These are phyloP conservation scores for Claviceps digitariae DNA, from an alignment of 2,329 filamentous ascomycete genomes.

Conservation along the genomic window DNA sequence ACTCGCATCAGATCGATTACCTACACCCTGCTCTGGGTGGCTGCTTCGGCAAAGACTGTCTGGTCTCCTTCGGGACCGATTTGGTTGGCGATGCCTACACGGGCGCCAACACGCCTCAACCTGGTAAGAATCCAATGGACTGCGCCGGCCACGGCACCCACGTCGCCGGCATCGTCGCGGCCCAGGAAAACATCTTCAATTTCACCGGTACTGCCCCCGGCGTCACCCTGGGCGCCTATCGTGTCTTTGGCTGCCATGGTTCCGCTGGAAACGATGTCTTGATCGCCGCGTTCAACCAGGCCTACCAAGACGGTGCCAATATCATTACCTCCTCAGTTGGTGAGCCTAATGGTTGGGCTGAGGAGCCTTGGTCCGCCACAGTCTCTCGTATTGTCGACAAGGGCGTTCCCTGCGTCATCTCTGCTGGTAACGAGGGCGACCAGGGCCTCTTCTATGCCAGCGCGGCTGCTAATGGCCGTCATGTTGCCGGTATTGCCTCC, in stretches of 20 bases:
- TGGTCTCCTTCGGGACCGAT: constrained; percentile 44
- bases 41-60: constrained; percentile 45
- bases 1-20: constrained; percentile 40
- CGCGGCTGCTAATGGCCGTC: constrained; percentile 33
- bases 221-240: constrained; percentile 42
- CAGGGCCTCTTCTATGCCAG: constrained; percentile 35
- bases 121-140: constrained; percentile 39
- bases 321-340: constrained; percentile 44
- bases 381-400: constrained; percentile 38
- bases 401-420: constrained; percentile 38
- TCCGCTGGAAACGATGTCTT: constrained; percentile 40
- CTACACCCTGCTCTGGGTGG: constrained; percentile 49
- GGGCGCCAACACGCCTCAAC: constrained; percentile 24
- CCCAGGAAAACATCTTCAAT: constrained; percentile 37
- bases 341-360: constrained; percentile 36
- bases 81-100: constrained; percentile 42
- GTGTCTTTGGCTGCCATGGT: constrained; percentile 42
- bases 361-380: constrained; percentile 35
- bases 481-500: constrained; percentile 34
- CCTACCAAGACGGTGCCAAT: constrained; percentile 45
- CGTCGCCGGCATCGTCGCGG: constrained; percentile 49
- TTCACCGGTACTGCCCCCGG: constrained; percentile 44
- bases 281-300: constrained; percentile 44
- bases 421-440: constrained; percentile 37
- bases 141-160: constrained; percentile 48